phyloP scores from a whole-genome alignment of 2,329 filamentous ascomycete genomes.

The Colletotrichum sp. region DNA sequence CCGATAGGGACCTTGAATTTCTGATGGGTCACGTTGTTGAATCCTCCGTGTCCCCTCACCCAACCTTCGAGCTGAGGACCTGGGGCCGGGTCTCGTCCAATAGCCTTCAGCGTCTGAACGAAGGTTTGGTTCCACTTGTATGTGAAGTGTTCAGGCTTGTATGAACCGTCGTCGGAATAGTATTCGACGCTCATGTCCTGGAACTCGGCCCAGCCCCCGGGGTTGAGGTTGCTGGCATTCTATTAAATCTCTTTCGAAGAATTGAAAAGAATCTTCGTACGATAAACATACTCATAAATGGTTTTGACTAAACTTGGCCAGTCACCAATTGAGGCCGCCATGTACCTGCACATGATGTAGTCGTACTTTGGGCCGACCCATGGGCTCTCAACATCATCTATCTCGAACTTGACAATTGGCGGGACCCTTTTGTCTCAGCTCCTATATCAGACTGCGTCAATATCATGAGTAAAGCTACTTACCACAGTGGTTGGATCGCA shows the following conservation, averaged over 20 bases:
- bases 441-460: background rate
- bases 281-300: conserved; percentile 24
- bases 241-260: background rate
- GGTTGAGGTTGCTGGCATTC: conserved; percentile 33
- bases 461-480: background rate
- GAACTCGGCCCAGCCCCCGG: conserved; percentile 39
- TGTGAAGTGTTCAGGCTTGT: conserved; percentile 24
- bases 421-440: conserved; percentile 26
- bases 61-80: conserved; percentile 29
- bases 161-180: conserved; percentile 31
- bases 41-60: conserved; percentile 36
- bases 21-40: conserved; percentile 33
- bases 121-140: conserved; percentile 26
- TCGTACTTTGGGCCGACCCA: conserved; percentile 34
- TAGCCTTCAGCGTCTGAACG: conserved; percentile 14
- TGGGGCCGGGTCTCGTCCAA: conserved; percentile 27
- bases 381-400: conserved; percentile 38
- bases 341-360: conserved; percentile 40
- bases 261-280: no score
- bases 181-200: conserved; percentile 29
- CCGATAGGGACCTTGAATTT: conserved; percentile 38
- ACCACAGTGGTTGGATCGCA: conserved; percentile 33
- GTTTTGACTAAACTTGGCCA: conserved; percentile 28
- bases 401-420: conserved; percentile 38
- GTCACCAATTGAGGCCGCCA: conserved; percentile 35